These are phyloP conservation scores for Ogataea philodendri DNA, from an alignment of 805 yeast genomes.

Conservation along the genomic window DNA sequence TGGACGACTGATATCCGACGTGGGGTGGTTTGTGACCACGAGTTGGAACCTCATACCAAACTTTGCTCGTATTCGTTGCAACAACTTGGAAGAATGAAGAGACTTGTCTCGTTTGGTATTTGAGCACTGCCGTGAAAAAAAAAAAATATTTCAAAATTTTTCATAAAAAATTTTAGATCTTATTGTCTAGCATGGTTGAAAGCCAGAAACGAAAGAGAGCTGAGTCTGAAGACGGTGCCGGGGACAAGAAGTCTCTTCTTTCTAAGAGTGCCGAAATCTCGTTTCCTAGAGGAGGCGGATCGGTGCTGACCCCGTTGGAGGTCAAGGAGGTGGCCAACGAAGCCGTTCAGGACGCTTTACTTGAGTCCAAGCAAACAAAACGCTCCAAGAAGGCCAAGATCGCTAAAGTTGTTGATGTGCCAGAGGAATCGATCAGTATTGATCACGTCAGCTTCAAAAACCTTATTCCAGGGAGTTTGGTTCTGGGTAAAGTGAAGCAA, in stretches of 20 bases:
- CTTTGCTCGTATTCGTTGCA: slow-evolving; percentile 2
- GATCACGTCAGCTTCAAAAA: slow-evolving; percentile 63
- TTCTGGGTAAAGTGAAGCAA: slow-evolving; percentile 71
- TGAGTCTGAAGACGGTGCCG: slow-evolving; percentile 23
- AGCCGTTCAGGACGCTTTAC: slow-evolving; percentile 83
- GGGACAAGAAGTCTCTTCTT: slow-evolving; percentile 28
- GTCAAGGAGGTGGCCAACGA: slow-evolving; percentile 90
- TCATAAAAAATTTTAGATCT: slow-evolving; percentile 13
- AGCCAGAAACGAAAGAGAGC: slow-evolving; percentile 45
- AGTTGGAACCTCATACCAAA: slow-evolving; percentile 44
- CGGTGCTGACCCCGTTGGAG: slow-evolving; percentile 84
- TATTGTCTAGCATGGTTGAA: slow-evolving; percentile 17
- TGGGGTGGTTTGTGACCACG: slow-evolving; percentile 56
- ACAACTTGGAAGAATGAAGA: slow-evolving; percentile 8
- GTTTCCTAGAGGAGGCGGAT: slow-evolving; percentile 96
- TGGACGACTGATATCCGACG: slow-evolving; percentile 60
- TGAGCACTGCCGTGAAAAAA: slow-evolving; percentile 10
- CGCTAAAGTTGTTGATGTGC: slow-evolving; percentile 28
- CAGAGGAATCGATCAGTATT: slow-evolving; percentile 41
- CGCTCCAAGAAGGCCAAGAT: slow-evolving; percentile 31
- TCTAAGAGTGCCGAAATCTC: slow-evolving; percentile 45
- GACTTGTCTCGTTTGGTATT: not conserved
- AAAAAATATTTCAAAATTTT: slow-evolving; percentile 10
- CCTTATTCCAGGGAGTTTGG: slow-evolving; percentile 65
- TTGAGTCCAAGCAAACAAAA: slow-evolving; percentile 39